Evolutionary conservation across 2,329 filamentous ascomycete genomes (phyloP).

Genomic region (Tolypocladium album): DNA sequence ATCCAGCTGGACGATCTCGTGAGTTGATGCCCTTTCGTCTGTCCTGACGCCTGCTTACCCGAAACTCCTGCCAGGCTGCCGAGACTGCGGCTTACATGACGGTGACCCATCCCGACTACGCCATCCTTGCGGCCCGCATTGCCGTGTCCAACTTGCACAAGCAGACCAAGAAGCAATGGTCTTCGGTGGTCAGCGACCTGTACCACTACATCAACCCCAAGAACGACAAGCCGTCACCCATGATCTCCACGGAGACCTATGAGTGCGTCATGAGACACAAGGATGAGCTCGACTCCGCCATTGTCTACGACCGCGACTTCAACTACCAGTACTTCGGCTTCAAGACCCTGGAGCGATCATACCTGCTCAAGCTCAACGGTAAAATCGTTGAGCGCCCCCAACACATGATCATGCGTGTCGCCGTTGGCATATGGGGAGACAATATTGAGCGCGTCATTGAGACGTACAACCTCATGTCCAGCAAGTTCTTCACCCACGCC

Average conservation of each 20-base stretch:
- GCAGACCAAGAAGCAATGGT: conserved; percentile 99
- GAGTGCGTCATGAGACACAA: conserved; percentile 92
- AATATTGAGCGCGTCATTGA: conserved; percentile 90
- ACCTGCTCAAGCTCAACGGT: conserved; percentile 87
- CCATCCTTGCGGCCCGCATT: conserved; percentile 94
- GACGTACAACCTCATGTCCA: conserved; percentile 98
- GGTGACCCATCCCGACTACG: conserved; percentile 97
- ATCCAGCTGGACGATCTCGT: conserved; percentile 95
- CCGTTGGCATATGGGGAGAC: conserved; percentile 92
- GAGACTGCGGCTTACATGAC: conserved; percentile 99
- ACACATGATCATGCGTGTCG: conserved; percentile 99
- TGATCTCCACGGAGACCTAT: conserved; percentile 89
- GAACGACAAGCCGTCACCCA: conserved; percentile 72
- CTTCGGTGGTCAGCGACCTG: conserved; percentile 84
- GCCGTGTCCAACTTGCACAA: conserved; percentile 99
- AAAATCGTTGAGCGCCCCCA: conserved; percentile 96
- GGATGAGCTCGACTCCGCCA: conserved; percentile 95
- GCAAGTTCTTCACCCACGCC: conserved; percentile 96
- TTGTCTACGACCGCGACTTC: conserved; percentile 98
- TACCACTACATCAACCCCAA: conserved; percentile 96
- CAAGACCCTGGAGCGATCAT: conserved; percentile 97
- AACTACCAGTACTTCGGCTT: conserved; percentile 99
- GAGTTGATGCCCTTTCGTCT: conserved; percentile 26
- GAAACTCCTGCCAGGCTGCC: conserved; percentile 55
- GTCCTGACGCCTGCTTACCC: not conserved